phyloP scores from a whole-genome alignment of 2,329 filamentous ascomycete species.

The Aspergillus sergii region DNA sequence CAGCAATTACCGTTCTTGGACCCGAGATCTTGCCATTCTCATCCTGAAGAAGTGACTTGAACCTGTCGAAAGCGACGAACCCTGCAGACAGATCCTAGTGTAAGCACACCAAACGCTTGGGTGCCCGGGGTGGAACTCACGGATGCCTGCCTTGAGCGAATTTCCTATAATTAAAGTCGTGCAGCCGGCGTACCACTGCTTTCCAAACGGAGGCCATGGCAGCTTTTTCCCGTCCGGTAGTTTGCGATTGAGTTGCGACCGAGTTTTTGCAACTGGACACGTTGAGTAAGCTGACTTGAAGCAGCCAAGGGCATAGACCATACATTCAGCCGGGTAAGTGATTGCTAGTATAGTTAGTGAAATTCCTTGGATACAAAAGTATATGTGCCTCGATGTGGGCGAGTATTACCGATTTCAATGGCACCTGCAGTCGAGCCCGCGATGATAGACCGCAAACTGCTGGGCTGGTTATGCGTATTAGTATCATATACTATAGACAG shows the following conservation, averaged over 20 bases:
- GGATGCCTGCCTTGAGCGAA: constrained; percentile 91
- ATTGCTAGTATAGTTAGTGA: constrained; percentile 62
- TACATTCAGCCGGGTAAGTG: constrained; percentile 93
- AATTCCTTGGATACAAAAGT: background rate
- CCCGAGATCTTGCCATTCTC: constrained; percentile 85
- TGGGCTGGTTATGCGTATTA: constrained; percentile 58
- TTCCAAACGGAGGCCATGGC: constrained; percentile 90
- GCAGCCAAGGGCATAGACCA: constrained; percentile 27
- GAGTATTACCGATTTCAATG: constrained; percentile 78
- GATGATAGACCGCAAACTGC: constrained; percentile 82
- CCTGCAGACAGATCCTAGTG: constrained; percentile 48
- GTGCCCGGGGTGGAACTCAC: constrained; percentile 55
- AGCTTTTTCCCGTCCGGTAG: constrained; percentile 82
- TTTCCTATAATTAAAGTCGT: constrained; percentile 97
- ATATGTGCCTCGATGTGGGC: background rate
- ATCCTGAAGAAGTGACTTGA: constrained; percentile 81
- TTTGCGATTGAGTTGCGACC: constrained; percentile 86
- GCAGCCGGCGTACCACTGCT: constrained; percentile 96
- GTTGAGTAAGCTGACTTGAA: constrained; percentile 13
- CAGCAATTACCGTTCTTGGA: constrained; percentile 86
- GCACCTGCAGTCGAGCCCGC: constrained; percentile 93
- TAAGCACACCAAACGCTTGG: background rate
- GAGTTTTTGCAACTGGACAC: constrained; percentile 80
- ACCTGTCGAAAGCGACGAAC: constrained; percentile 95
- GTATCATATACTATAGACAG: constrained; percentile 6